phyloP scores from a whole-genome alignment of 106 monocot genomes.

The Gastrodia elata region DNA sequence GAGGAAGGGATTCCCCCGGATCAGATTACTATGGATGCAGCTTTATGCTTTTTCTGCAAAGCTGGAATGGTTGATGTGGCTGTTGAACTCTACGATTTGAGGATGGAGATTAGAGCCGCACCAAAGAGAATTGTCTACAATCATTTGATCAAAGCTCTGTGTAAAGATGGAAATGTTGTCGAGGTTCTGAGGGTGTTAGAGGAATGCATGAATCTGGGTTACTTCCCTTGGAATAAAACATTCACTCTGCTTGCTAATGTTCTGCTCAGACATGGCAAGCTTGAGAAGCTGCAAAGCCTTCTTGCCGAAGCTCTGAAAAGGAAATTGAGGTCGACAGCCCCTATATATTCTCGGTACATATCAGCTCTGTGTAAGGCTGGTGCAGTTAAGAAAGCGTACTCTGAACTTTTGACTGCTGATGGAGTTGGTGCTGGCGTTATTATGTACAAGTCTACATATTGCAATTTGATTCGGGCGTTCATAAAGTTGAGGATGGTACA shows the following conservation, averaged over 20 bases:
- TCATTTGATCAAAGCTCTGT: constrained; percentile 57
- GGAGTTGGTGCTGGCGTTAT: constrained; percentile 9
- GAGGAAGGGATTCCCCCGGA: constrained; percentile 59
- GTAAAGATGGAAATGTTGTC: constrained; percentile 35
- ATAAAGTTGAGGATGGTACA: constrained; percentile 38
- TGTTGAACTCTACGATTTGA: constrained; percentile 38
- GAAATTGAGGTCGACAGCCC: constrained; percentile 18
- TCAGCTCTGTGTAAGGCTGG: constrained; percentile 54
- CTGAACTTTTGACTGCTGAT: constrained; percentile 27
- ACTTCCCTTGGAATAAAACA: constrained; percentile 52
- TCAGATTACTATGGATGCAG: constrained; percentile 44
- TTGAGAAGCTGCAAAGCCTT: constrained; percentile 50
- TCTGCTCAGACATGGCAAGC: constrained; percentile 45
- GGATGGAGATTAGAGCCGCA: constrained; percentile 50
- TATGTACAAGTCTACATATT: constrained; percentile 31
- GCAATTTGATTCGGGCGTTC: constrained; percentile 53
- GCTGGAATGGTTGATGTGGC: constrained; percentile 76
- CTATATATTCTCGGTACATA: constrained; percentile 40
- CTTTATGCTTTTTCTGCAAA: constrained; percentile 88
- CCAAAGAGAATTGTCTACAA: constrained; percentile 46
- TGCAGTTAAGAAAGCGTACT: constrained; percentile 41
- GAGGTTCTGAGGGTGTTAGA: constrained; percentile 49
- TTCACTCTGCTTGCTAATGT: constrained; percentile 41
- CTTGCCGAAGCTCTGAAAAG: constrained; percentile 49
- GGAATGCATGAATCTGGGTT: constrained; percentile 52